phyloP scores from a whole-genome alignment of 345 rosid species.

The Eucalyptus regnans region DNA sequence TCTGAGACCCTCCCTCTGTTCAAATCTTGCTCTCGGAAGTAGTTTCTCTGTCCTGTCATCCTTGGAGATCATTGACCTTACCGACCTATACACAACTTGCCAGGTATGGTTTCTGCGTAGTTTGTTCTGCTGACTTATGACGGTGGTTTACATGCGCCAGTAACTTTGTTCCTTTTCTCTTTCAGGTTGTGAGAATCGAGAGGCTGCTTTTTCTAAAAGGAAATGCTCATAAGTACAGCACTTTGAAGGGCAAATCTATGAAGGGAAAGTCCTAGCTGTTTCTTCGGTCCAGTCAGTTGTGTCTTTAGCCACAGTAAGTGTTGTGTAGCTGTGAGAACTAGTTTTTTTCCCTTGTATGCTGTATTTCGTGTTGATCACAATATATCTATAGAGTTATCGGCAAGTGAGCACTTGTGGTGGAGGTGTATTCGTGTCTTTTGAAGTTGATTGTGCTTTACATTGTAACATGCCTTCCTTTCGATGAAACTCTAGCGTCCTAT shows the following conservation, averaged over 20 bases:
- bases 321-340: neutral
- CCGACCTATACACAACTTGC: neutral
- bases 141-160: neutral
- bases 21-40: neutral
- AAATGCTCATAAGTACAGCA: neutral
- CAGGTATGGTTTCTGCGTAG: neutral
- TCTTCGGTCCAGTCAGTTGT: neutral
- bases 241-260: neutral
- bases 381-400: neutral
- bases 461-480: neutral
- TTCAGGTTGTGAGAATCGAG: neutral
- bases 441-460: neutral
- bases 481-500: neutral
- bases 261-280: neutral
- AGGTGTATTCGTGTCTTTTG: neutral
- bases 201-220: neutral
- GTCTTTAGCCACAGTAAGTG: neutral
- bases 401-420: neutral
- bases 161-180: neutral
- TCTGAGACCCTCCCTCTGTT: neutral
- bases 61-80: conserved; percentile 12
- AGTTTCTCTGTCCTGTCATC: neutral
- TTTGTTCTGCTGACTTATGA: neutral
- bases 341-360: neutral
- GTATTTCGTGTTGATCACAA: neutral